Conservation (phyloP, 2,329 filamentous ascomycete species). For the Aspergillus vadensis region DNA sequence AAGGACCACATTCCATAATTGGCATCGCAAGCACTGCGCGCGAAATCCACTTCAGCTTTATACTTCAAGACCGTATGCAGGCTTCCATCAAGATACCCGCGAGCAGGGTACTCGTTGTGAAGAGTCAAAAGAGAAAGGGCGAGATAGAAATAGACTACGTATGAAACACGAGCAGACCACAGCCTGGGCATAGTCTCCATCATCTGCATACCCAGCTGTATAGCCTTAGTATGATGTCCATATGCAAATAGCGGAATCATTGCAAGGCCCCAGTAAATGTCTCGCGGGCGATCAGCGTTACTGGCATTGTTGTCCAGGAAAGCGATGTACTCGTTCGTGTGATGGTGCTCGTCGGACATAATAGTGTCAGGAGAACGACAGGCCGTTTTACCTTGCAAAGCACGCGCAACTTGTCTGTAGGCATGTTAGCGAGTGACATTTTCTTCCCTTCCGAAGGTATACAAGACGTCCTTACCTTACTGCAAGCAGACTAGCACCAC, state of each 20-base stretch:
- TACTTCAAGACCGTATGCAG: slow-evolving; percentile 53
- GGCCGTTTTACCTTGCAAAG: slow-evolving; percentile 63
- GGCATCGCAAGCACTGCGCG: slow-evolving; percentile 56
- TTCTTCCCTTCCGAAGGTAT: not conserved
- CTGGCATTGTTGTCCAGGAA: slow-evolving; percentile 47
- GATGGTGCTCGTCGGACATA: slow-evolving; percentile 58
- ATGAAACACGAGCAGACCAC: slow-evolving; percentile 50
- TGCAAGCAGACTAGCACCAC: slow-evolving; percentile 59
- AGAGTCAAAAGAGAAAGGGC: slow-evolving; percentile 47
- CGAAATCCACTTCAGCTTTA: slow-evolving; percentile 56
- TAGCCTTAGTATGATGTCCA: slow-evolving; percentile 49
- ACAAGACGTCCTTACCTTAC: slow-evolving; percentile 39
- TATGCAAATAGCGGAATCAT: slow-evolving; percentile 51
- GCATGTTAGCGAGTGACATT: slow-evolving; percentile 4
- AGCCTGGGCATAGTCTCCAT: slow-evolving; percentile 45
- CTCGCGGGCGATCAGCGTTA: slow-evolving; percentile 55
- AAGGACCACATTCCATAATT: slow-evolving; percentile 63
- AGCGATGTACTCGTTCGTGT: slow-evolving; percentile 52
- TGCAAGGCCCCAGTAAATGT: slow-evolving; percentile 57
- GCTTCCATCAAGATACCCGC: slow-evolving; percentile 49
- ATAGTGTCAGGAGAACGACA: slow-evolving; percentile 50
- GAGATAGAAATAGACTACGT: slow-evolving; percentile 50
- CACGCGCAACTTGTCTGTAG: slow-evolving; percentile 55
- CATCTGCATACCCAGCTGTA: slow-evolving; percentile 46
- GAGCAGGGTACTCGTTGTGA: slow-evolving; percentile 45